A percentile compares a stretch with the other conserved stretches of the same genome.
Evolutionary conservation across 176 grass and related monocot species (phyloP).

Genomic region (Avena eriantha): DNA sequence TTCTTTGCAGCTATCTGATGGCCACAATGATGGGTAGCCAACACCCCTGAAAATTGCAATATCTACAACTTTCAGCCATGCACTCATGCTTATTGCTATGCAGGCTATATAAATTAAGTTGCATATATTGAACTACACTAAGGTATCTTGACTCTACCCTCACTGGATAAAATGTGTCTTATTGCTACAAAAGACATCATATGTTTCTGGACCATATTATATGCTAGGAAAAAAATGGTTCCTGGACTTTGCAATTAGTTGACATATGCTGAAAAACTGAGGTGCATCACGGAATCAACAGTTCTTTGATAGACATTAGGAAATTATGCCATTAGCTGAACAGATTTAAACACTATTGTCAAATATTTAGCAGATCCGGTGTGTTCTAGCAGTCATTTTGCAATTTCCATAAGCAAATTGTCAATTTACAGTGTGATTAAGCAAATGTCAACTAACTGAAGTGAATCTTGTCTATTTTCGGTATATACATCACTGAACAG

Average conservation of each 20-base stretch:
- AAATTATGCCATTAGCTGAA: conserved; percentile 20
- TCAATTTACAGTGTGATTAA: background rate
- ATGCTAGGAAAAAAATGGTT: background rate
- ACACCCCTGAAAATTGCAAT: conserved; percentile 64
- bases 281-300: background rate
- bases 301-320: background rate
- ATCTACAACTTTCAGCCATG: conserved; percentile 39
- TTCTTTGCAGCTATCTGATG: conserved; percentile 72
- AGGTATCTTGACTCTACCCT: background rate
- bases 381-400: conserved; percentile 15
- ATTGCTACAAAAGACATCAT: background rate
- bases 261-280: background rate
- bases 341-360: background rate
- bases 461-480: background rate
- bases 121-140: background rate
- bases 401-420: background rate
- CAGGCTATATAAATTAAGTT: conserved; percentile 18
- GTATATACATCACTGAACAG: conserved; percentile 13
- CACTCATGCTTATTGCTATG: conserved; percentile 31
- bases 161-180: conserved; percentile 26
- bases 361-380: background rate
- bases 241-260: background rate
- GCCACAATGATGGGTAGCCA: conserved; percentile 83
- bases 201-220: background rate
- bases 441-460: conserved; percentile 1